phyloP scores from a whole-genome alignment of 2,329 filamentous ascomycete genomes.

The Gliomastix tumulicola region DNA sequence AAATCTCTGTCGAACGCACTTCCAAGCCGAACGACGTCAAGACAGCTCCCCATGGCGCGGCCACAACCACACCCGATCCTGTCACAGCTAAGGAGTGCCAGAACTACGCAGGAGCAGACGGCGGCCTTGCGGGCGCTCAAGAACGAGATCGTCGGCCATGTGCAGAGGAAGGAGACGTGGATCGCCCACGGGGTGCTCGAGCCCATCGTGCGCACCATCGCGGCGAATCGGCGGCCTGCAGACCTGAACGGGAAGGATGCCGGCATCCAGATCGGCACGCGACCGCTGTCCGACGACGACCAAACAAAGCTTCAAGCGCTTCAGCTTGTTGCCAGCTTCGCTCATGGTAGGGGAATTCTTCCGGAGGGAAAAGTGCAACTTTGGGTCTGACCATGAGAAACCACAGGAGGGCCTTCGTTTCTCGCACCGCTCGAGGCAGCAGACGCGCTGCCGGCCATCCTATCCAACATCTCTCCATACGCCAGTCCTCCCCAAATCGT shows the following conservation, averaged over 20 bases:
- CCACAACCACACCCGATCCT: conserved; percentile 46
- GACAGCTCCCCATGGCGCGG: conserved; percentile 52
- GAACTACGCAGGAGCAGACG: conserved; percentile 42
- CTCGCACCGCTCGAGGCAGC: conserved; percentile 66
- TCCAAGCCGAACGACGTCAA: too few species aligned
- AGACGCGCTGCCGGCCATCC: conserved; percentile 59
- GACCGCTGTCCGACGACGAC: conserved; percentile 52
- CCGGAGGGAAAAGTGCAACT: neutral
- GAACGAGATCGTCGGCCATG: conserved; percentile 84
- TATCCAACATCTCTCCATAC: conserved; percentile 61
- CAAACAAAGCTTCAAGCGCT: conserved; percentile 69
- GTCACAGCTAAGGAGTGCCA: conserved; percentile 48
- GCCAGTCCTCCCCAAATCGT: conserved; percentile 60
- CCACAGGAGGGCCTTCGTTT: conserved; percentile 70
- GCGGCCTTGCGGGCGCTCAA: conserved; percentile 67
- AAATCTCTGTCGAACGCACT: too few species aligned
- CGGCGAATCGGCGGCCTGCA: conserved; percentile 19
- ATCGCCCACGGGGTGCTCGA: conserved; percentile 63
- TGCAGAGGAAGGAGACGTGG: conserved; percentile 77
- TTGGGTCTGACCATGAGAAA: too few species aligned
- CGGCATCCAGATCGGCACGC: conserved; percentile 21
- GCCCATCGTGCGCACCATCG: conserved; percentile 42
- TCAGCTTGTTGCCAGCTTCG: conserved; percentile 77
- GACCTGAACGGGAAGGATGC: conserved; percentile 32
- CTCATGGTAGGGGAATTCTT: conserved; percentile 66